Evolutionary conservation across 768 basidiomycete species (phyloP), one percentile per base, ranked within the genome.

Genomic region (Postia placenta): DNA sequence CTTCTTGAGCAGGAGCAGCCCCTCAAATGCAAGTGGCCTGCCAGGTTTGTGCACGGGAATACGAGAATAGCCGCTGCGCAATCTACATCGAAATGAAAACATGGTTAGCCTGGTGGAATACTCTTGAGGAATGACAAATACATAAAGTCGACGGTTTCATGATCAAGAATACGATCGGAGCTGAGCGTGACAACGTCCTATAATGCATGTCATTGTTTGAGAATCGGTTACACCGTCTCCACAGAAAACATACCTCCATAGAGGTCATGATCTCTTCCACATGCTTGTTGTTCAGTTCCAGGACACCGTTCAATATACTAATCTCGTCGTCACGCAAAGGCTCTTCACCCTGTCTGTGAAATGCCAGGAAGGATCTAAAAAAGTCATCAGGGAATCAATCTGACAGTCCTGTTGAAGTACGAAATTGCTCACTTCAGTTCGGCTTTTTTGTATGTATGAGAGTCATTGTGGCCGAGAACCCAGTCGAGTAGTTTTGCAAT

Each of bases 41-140:
- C 76, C 79, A 2, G 85, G 75, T 51, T 81, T 79, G 59, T 95
- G 90, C 0, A 98, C 78, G 0, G 94, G 94, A 60, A 98, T 89
- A 17, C 94, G 83, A 1, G 92, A 94, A 63, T 95, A 96, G 0
- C 94, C 94, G 54, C 83, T 87, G n/a, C 73, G 61, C 19, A 87
- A 65, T 39, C 83, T 87, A 56, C n/a, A 47, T 7, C 17, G 3
- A 45, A 38, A 20, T 6, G 24, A 57, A 42, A 12, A 42, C 55
- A 53, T 17, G 20, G 11, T 51, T 14, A 48, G 45, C 26, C 25
- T 35, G n/a, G n/a, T n/a, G n/a, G n/a, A n/a, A n/a, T n/a, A n/a
- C n/a, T n/a, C n/a, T n/a, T 23, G 42, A 11, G 35, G 11, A 48
- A 30, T 33, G 12, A n/a, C 64, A 65, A 74, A 11, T 57, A 87